These are phyloP conservation scores for Piromyces finnis DNA, from an alignment of 192 early-diverging fungal genomes.

Conservation along the genomic window DNA sequence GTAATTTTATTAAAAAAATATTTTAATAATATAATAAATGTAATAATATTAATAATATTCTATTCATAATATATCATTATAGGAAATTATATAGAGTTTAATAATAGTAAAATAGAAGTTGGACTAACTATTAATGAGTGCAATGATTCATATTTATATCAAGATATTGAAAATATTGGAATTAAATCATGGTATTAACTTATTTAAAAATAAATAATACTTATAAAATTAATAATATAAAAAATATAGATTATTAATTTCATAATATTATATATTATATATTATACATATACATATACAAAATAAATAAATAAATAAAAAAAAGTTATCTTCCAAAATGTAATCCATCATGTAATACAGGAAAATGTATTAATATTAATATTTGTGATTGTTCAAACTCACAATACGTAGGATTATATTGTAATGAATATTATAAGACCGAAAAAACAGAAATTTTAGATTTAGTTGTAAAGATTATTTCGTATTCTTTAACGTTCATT, in stretches of 20 bases:
- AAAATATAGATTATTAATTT: no score
- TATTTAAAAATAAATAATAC: no score
- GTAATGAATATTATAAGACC: not conserved
- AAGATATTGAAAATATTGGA: not conserved
- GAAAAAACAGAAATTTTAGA: not conserved
- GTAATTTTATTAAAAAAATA: not conserved
- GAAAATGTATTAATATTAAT: not conserved
- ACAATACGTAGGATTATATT: not conserved
- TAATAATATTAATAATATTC: no score
- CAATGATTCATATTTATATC: not conserved
- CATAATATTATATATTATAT: no score
- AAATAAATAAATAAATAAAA: no score
- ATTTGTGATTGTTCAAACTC: not conserved
- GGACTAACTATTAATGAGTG: not conserved
- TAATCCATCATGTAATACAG: not conserved
- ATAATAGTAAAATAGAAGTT: not conserved
- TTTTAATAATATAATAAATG: no score
- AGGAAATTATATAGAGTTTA: not conserved
- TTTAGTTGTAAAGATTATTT: no score
- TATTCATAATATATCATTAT: no score
- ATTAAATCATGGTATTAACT: not conserved
- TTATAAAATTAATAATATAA: no score
- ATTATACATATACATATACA: no score
- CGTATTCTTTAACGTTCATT: no score
- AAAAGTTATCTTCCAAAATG: not conserved